Base-by-base conservation (phyloP, 1,284 basidiomycete species). In the Porogramme epimiltina region DNA sequence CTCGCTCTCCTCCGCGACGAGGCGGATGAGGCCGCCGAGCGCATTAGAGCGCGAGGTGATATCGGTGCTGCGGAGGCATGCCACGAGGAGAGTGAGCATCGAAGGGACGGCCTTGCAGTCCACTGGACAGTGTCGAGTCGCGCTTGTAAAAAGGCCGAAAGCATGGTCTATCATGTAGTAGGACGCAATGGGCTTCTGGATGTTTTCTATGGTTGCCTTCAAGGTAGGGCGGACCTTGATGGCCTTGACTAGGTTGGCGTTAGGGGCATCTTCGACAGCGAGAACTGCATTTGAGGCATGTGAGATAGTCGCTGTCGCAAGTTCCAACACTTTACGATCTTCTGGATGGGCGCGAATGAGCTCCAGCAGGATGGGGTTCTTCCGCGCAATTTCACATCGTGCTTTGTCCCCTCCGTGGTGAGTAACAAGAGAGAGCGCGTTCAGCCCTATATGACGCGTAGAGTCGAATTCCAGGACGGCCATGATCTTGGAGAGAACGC, bases 371-470 rank as follows among this genome's bases (percentile, higher is more conserved):
- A 58, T 62, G 2, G 70, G 61, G 4, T 68, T 70, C 47, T 75
- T 68, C 28, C 72, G 72, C 0, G 83, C 79, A 43, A 87, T 80
- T 49, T 79, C 76, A 31, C 69, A 63, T 43, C 78, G 77, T 19
- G 79, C 73, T 20, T 73, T 69, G 6, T 65, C 50, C 8, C 83
- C 83, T 2, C 83, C 82, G 50, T 85, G 83, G 55, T 83, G 84
- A 0, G 85, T 86, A 11, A 85, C 74, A 25, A 77, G 79, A 1
- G 73, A 74, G 15, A 87, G 66, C 0, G 82, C 76, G 26, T 78
- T 77, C 3, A 87, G 69, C 5, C 77, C 80, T 46, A 85, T 68
- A 56, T 78, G 73, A 0, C 79, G 74, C 19, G 73, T 78, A 2
- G 62, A 66, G 2, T 77, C 73, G 3, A 71, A 64, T 28, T 80